Base-by-base conservation (phyloP, 305 asterid genomes). In the Fraxinus latifolia region DNA sequence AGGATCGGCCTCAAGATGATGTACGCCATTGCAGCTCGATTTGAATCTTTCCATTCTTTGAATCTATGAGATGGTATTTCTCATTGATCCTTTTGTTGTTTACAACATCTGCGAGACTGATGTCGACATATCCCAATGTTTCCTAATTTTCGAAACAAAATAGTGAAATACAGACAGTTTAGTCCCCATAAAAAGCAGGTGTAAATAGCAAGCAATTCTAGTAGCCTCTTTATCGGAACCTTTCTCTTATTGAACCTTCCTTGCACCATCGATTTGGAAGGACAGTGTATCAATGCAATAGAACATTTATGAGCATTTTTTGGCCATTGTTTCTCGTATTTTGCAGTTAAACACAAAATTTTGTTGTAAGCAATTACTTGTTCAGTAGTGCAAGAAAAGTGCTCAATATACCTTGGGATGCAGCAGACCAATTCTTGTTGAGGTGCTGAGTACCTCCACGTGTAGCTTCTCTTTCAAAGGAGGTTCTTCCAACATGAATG, bases 341-440 rank as follows among this genome's bases (percentile, higher is more conserved):
- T 17, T 21, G 25, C 14, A 60, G 31, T 19, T 60, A 21, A 7
- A 60, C 12, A 50, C 7, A 17, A 15, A 14, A 17, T 5, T 58
- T 17, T 19, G 11, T 5, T 58, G 7, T 1, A 19, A 58, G 60
- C 60, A 15, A 50, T 14, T 50, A 50, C 4, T 50, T 14, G 21
- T 15, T 50, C 60, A 75, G 19, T 29, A 29, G 42, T 7, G 70
- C 78, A 67, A 29, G 80, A 84, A 74, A 79, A 85, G 81, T 31
- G 75, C 68, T 11, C 21, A 50, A 32, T 67, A 78, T 90, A 94
- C 99, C 99, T 94, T 96, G 34, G 98, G 99, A 87, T 96, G 99
- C 84, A 96, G 88, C 73, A 96, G 89, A 73, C 98, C 98, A 1
- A 94, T 94, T 85, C 97, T 91, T 79, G 91, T 83, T 4, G 99